These are phyloP conservation scores for Stephania japonica DNA, from an alignment of 164 flowering plant species.

Conservation along the genomic window DNA sequence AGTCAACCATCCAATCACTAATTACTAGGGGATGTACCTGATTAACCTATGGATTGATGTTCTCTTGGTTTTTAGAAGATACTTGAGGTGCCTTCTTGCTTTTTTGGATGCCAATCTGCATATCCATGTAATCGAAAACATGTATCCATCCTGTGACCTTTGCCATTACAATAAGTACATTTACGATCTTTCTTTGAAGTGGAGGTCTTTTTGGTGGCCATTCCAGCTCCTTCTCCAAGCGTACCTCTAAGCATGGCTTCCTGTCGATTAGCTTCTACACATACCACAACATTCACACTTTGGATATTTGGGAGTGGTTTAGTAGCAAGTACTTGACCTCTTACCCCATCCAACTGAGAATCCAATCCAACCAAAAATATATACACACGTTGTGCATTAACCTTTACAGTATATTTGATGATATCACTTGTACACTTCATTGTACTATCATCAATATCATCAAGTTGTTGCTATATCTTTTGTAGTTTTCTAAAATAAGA, in stretches of 20 bases:
- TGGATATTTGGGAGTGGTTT: neutral
- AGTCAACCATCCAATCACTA: constrained; percentile 6
- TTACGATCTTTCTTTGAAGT: neutral
- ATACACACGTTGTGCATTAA: neutral
- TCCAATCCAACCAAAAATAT: neutral
- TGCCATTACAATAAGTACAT: neutral
- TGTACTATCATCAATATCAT: constrained; percentile 7
- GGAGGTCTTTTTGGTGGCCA: neutral
- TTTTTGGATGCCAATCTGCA: constrained; percentile 2
- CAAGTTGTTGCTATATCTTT: constrained; percentile 12
- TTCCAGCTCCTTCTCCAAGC: neutral
- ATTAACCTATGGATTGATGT: neutral
- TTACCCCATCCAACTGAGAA: constrained; percentile 1
- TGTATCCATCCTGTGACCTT: neutral
- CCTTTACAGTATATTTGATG: neutral
- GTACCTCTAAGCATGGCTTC: constrained; percentile 6
- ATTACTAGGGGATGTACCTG: too few species aligned
- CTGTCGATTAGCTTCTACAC: neutral
- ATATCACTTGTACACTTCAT: neutral
- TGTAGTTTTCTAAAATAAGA: constrained; percentile 20
- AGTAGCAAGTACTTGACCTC: neutral
- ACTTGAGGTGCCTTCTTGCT: neutral
- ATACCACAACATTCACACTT: neutral
- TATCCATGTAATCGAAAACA: neutral
- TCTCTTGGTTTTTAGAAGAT: too few species aligned